A percentile compares a stretch with the other conserved stretches of the same genome.
phyloP scores from a whole-genome alignment of 805 yeast species.

The Cyberlindnera saturnus region DNA sequence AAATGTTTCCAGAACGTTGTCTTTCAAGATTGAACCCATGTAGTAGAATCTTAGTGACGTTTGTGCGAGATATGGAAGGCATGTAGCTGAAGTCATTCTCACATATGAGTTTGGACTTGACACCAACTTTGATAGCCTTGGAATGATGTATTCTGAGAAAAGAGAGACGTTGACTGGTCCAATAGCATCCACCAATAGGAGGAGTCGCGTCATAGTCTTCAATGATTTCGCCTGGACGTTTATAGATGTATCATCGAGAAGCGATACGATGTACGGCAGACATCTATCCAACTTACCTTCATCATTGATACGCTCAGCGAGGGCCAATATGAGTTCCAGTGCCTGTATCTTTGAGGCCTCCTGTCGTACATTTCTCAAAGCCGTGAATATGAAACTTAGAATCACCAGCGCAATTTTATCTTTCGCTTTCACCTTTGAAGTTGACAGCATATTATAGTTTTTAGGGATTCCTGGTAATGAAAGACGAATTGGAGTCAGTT shows the following conservation, averaged over 20 bases:
- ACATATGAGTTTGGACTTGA: constrained; percentile 39
- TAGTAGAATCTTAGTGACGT: constrained; percentile 60
- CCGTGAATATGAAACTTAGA: constrained; percentile 51
- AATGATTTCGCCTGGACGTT: constrained; percentile 66
- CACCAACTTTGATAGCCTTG: constrained; percentile 49
- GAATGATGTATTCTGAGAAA: constrained; percentile 78
- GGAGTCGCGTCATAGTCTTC: constrained; percentile 57
- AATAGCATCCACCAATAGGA: constrained; percentile 55
- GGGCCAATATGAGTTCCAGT: constrained; percentile 66
- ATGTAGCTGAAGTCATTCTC: constrained; percentile 62
- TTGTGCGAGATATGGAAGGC: constrained; percentile 67
- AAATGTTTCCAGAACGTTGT: constrained; percentile 27
- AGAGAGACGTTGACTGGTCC: constrained; percentile 71
- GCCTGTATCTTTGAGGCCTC: constrained; percentile 61
- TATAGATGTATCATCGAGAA: constrained; percentile 62
- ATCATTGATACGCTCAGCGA: constrained; percentile 73
- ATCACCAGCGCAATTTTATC: constrained; percentile 52
- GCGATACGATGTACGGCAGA: constrained; percentile 70
- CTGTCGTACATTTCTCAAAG: constrained; percentile 53
- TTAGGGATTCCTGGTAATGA: constrained; percentile 48
- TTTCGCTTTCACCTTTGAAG: constrained; percentile 25
- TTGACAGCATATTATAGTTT: constrained; percentile 36
- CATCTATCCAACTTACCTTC: constrained; percentile 82
- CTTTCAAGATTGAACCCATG: constrained; percentile 45
- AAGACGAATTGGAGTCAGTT: constrained; percentile 32